Evolutionary conservation across 2,329 filamentous ascomycete genomes (phyloP).

Genomic region (Neoscytalidium dimidiatum): DNA sequence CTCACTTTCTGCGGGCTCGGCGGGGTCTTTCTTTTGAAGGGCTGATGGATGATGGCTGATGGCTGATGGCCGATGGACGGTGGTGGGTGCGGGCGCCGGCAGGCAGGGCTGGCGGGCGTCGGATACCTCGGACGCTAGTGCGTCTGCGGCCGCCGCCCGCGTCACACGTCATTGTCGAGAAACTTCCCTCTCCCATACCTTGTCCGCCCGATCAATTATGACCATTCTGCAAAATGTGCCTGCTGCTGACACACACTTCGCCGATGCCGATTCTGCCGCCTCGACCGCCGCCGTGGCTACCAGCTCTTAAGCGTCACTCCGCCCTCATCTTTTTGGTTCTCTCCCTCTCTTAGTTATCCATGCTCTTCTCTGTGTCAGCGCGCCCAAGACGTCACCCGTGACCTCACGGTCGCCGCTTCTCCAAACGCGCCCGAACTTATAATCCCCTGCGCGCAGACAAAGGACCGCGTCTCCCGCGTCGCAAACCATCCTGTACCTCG

Average conservation of each 20-base stretch:
- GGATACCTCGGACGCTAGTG: constrained; percentile 13
- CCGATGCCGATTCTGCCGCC: background rate
- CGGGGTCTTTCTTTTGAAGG: background rate
- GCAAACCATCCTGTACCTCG: background rate
- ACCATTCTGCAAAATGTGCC: background rate
- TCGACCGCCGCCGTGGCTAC: background rate
- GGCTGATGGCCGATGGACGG: too few relatives aligned
- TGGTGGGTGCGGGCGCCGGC: too few relatives aligned
- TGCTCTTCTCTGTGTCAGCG: background rate
- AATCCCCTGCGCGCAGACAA: background rate
- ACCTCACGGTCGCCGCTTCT: background rate
- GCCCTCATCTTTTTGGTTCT: background rate
- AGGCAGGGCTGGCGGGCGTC: constrained; percentile 5
- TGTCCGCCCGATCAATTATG: background rate
- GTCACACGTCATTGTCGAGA: constrained; percentile 17
- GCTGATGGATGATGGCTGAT: background rate
- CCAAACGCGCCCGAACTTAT: background rate
- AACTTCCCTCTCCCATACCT: background rate
- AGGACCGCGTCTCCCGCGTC: background rate
- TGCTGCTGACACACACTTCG: constrained; percentile 10
- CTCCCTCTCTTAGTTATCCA: too few relatives aligned
- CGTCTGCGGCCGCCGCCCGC: background rate
- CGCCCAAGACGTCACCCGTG: background rate
- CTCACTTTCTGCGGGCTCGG: background rate
- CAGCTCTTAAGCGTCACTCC: background rate